Conservation (phyloP, 2,329 filamentous ascomycete species). For the Trichoderma oligosporum region DNA sequence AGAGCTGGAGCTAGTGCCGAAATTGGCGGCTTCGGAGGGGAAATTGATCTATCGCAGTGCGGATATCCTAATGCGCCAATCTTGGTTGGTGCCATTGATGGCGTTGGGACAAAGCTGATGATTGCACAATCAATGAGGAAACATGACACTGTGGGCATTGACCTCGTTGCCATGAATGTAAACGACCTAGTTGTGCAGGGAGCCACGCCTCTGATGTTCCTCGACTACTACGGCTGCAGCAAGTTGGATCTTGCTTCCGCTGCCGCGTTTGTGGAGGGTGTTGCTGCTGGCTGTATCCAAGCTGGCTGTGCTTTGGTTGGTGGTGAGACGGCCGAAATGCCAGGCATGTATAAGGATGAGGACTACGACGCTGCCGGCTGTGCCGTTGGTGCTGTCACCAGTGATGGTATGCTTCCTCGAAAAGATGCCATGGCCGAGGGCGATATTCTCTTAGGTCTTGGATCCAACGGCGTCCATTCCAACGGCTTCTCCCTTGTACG, state of each 20-base stretch:
- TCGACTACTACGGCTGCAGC: constrained; percentile 96
- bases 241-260: constrained; percentile 75
- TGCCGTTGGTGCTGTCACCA: constrained; percentile 77
- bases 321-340: constrained; percentile 98
- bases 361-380: constrained; percentile 93
- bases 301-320: constrained; percentile 89
- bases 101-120: constrained; percentile 94
- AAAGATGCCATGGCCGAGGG: constrained; percentile 72
- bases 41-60: constrained; percentile 57
- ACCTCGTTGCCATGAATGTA: constrained; percentile 98
- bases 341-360: constrained; percentile 81
- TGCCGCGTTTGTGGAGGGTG: constrained; percentile 83
- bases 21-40: constrained; percentile 91
- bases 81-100: constrained; percentile 91
- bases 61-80: constrained; percentile 73
- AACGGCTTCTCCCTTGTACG: constrained; percentile 98
- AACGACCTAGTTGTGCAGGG: constrained; percentile 97
- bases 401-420: constrained; percentile 68
- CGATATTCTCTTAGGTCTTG: constrained; percentile 81
- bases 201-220: constrained; percentile 90
- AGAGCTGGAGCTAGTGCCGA: constrained; percentile 85
- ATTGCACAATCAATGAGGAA: constrained; percentile 86
- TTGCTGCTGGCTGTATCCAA: constrained; percentile 80
- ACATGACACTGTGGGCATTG: constrained; percentile 92
- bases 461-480: constrained; percentile 84